Conservation (phyloP, 768 basidiomycete species). For the Megacollybia marginata region DNA sequence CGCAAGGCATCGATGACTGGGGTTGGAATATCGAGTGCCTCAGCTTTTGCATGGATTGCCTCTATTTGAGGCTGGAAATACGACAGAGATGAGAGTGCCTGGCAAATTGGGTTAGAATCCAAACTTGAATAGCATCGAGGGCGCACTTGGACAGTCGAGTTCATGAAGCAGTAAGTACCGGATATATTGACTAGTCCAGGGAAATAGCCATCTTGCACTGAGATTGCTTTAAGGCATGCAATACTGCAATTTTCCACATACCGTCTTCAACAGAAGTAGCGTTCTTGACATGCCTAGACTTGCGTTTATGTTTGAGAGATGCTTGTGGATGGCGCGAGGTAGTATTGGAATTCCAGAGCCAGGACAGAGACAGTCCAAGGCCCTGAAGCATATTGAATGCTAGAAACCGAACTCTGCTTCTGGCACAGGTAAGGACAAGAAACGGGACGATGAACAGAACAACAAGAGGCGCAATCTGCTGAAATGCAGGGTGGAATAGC, state of each 20-base stretch:
- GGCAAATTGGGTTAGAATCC: slow-evolving; percentile 10
- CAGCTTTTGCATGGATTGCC: slow-evolving; percentile 67
- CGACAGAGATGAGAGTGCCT: slow-evolving; percentile 86
- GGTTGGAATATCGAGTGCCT: slow-evolving; percentile 72
- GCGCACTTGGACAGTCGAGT: slow-evolving; percentile 84
- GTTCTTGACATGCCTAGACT: slow-evolving; percentile 1
- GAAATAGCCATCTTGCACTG: slow-evolving; percentile 48
- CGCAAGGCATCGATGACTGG: slow-evolving; percentile 81
- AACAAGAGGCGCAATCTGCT: slow-evolving; percentile 52
- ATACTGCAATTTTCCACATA: slow-evolving; percentile 1
- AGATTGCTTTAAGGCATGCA: slow-evolving; percentile 2
- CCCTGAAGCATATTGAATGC: slow-evolving; percentile 51
- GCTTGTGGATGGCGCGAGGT: slow-evolving; percentile 8
- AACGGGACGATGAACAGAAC: slow-evolving; percentile 35
- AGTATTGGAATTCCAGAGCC: slow-evolving; percentile 47
- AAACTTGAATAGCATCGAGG: neutral
- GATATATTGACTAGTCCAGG: slow-evolving; percentile 94
- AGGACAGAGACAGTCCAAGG: slow-evolving; percentile 48
- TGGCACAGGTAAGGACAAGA: slow-evolving; percentile 14
- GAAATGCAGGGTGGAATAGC: slow-evolving; percentile 17
- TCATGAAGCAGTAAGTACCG: slow-evolving; percentile 97
- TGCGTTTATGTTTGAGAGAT: slow-evolving; percentile 7
- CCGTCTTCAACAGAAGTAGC: neutral
- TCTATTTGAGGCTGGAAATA: slow-evolving; percentile 80
- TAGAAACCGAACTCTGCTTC: slow-evolving; percentile 22